Evolutionary conservation across 805 yeast genomes (phyloP), one percentile per base, ranked within the genome.

Genomic region (Allodekkera sacchari): DNA sequence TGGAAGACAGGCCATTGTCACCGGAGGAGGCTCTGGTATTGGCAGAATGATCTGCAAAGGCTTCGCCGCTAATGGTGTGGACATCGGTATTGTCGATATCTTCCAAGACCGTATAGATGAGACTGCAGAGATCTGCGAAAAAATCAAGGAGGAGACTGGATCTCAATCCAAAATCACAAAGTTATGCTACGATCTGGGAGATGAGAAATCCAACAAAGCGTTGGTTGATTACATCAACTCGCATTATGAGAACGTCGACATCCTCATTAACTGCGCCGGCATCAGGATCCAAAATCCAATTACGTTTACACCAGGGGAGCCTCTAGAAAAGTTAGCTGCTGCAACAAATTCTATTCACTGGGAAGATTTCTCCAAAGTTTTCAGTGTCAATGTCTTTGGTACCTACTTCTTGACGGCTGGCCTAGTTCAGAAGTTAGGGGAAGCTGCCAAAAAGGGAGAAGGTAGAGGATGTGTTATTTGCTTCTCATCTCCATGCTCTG

Each of bases 11-110:
- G 48, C 50, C 2, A 35, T 44, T 13, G 47, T 45, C 19, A 44
- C 48, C 11, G 50, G 47, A 6, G 50, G 38, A 12, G 48, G 47
- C 6, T 45, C 50, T 2, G 50, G 50, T 11, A 42, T 45, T 29
- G 50, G 47, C 3, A 48, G 41, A 31, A 36, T 44, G 44, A 38
- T 44, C 4, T 28, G 35, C 20, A 24, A 42, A 28, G 50, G 50
- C 3, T 34, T 42, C 28, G 43, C 31, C 3, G 50, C 50, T 11
- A 45, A 45, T 26, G 27, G 27, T 23, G 48, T 44, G 10, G 33
- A 43, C 28, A 43, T 45, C 6, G 50, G 48, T 6, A 26, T 36
- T 22, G 44, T 45, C 12, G 48, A 45, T 24, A n/a, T 40, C 5
- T 41, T 35, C 18, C 39, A 45, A 24, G 50, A 45, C 8, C 25